Evolutionary conservation across 2,329 filamentous ascomycete genomes (phyloP), one percentile per base, ranked within the genome.

Genomic region (Arthrocladium fulminans): DNA sequence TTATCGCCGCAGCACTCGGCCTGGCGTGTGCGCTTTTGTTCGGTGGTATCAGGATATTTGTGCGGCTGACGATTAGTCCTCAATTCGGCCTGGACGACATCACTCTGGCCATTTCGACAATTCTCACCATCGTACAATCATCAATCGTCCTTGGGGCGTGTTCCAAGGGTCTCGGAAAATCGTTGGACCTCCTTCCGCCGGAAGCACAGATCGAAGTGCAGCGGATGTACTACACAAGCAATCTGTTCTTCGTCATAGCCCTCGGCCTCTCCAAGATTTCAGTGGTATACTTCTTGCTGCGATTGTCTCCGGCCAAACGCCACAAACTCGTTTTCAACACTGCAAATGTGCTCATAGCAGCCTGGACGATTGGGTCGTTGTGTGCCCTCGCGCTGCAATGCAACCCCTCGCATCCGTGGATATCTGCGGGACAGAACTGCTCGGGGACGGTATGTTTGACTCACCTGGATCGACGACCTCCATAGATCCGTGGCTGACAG

Each of bases 21-120:
- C 57, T 68, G 44, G 59, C 61, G 7, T 45, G 66, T 4, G 63
- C 64, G 35, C 50, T 67, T 17, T 58, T 63, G 7, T 61, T 61
- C 41, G 61, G 67, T n/a, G 47, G 62, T 7, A 66, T 67, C 17
- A 60, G 66, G 12, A 51, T 68, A 1, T 64, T 66, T 54, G 63
- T 66, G 47, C 61, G 64, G 17, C 50, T 62, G 1, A 55, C 57
- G 19, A 50, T 63, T 17, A 61, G 57, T 37, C 59, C 61, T 35
- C 59, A 58, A n/a, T 67, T 62, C 55, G 62, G 61, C 6, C 53
- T 56, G 4, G 63, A 63, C 49, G 67, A 67, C 49, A 59, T 57
- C 50, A 55, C 64, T 22, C 52, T 67, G 4, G 34, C 61, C 8
- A 60, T 55, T 5, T 61, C 64, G 35, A 63, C 61, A 20, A 62